Evolutionary conservation across 345 rosid genomes (phyloP), one percentile per base, ranked within the genome.

Genomic region (Citrus unshiu): DNA sequence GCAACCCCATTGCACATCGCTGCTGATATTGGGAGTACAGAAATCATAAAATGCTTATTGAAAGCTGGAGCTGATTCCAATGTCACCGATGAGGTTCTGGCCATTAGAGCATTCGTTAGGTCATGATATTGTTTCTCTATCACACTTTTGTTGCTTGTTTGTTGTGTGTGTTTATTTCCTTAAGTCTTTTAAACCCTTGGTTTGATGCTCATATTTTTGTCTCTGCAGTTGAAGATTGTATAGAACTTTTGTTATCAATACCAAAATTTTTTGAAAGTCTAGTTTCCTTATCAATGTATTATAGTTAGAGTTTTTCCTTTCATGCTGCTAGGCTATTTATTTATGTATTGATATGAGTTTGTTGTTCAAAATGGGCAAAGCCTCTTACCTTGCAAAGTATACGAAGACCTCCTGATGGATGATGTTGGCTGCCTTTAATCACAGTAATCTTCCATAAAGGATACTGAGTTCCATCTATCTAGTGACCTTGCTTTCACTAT

Each of bases 1-100:
- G 94, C 97, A 70, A 93, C 97, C 59, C 96, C 98, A 12, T 86
- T 95, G 90, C 98, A 95, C 76, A 89, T 92, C 81, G 97, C 99
- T 8, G 97, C 97, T 66, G 96, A 95, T 83, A 81, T 67, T 70
- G 99, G 97, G 74, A 89, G 70, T 84, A 70, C 81, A 14, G 95
- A 92, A 72, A 83, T 95, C 70, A 81, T 95, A 68, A 88, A 90
- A 72, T 88, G 87, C 84, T 90, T 95, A 67, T 79, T 95, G 66
- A 80, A 95, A 83, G 96, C 93, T 68, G 93, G 98, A 37, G 95
- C 95, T 84, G 97, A 93, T 86, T 90, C 98, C 49, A 91, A 95
- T 83, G 75, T 77, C 69, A 62, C 76, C 24, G 98, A 95, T 54
- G 98, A 95, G 92, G 98, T 93, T 58, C 77, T 46, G 76, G 43